Evolutionary conservation across 2,329 filamentous ascomycete species (phyloP).

Genomic region (Arachnomyces sp.): DNA sequence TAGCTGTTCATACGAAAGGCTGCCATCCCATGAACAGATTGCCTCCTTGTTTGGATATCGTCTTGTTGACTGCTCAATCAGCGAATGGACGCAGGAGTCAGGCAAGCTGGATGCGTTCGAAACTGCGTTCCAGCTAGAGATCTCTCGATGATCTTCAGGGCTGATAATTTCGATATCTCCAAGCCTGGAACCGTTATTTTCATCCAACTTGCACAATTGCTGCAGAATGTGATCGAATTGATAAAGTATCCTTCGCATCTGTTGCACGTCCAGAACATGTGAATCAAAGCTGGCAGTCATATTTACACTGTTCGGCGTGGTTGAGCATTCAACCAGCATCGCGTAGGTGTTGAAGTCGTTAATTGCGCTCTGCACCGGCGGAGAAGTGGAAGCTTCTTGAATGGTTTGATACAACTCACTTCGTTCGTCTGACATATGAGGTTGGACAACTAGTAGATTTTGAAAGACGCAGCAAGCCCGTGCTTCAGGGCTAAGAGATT

Average conservation of each 20-base stretch:
- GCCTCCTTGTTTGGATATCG: no score
- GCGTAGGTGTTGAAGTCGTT: constrained; percentile 49
- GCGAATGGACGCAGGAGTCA: no score
- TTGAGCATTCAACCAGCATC: constrained; percentile 56
- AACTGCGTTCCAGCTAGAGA: no score
- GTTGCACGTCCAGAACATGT: constrained; percentile 40
- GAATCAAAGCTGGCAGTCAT: constrained; percentile 59
- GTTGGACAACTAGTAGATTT: constrained; percentile 14
- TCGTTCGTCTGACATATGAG: no score
- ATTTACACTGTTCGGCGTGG: constrained; percentile 50
- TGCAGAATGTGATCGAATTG: constrained; percentile 44
- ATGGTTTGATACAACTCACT: no score
- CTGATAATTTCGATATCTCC: not conserved
- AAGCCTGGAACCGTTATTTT: not conserved
- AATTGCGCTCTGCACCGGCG: no score
- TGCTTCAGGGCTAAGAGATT: constrained; percentile 41
- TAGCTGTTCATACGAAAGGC: constrained; percentile 11
- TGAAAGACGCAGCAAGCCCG: constrained; percentile 32
- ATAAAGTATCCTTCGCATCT: constrained; percentile 46
- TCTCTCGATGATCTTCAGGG: not conserved
- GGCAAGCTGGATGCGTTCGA: no score
- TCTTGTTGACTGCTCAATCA: no score
- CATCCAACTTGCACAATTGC: constrained; percentile 31
- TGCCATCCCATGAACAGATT: constrained; percentile 12
- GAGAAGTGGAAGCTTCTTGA: no score